Conservation (phyloP, 1,284 basidiomycete species). For the Crocinoboletus sp. region DNA sequence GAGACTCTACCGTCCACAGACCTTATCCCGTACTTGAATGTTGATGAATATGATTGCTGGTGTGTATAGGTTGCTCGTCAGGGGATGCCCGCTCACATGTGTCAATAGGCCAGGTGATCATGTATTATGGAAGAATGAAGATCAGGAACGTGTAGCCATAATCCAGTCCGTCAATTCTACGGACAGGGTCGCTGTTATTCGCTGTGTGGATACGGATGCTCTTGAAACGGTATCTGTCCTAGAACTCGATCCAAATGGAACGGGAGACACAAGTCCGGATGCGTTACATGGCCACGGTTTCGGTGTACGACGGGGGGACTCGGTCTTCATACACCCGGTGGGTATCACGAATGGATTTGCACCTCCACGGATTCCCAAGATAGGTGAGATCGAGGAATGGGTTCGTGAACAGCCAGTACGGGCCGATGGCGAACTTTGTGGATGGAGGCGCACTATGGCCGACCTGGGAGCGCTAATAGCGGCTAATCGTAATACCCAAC, state of each 20-base stretch:
- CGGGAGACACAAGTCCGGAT: slow-evolving; percentile 44
- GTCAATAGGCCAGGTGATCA: slow-evolving; percentile 82
- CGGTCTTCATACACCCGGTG: slow-evolving; percentile 72
- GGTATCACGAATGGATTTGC: slow-evolving; percentile 65
- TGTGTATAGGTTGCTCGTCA: slow-evolving; percentile 34
- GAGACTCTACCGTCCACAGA: slow-evolving; percentile 58
- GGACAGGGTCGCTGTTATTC: slow-evolving; percentile 66
- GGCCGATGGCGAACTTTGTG: slow-evolving; percentile 47
- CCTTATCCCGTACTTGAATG: slow-evolving; percentile 78
- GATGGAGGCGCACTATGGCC: slow-evolving; percentile 68
- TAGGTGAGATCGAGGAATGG: slow-evolving; percentile 78
- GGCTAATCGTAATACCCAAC: slow-evolving; percentile 39
- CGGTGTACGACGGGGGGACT: slow-evolving; percentile 77
- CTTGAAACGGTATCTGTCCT: slow-evolving; percentile 76
- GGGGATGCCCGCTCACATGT: slow-evolving; percentile 4
- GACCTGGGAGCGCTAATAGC: slow-evolving; percentile 58
- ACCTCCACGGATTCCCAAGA: slow-evolving; percentile 63
- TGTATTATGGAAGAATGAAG: slow-evolving; percentile 82
- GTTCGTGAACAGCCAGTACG: slow-evolving; percentile 56
- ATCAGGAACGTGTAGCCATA: slow-evolving; percentile 61
- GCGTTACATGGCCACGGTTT: slow-evolving; percentile 42
- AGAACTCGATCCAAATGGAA: slow-evolving; percentile 83
- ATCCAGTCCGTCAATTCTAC: slow-evolving; percentile 75
- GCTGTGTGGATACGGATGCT: slow-evolving; percentile 47
- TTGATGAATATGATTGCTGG: slow-evolving; percentile 86